Percentiles rank a stretch among this genome's conserved stretches.
Conservation (phyloP, 1,284 basidiomycete species). For the Trametes versicolor region DNA sequence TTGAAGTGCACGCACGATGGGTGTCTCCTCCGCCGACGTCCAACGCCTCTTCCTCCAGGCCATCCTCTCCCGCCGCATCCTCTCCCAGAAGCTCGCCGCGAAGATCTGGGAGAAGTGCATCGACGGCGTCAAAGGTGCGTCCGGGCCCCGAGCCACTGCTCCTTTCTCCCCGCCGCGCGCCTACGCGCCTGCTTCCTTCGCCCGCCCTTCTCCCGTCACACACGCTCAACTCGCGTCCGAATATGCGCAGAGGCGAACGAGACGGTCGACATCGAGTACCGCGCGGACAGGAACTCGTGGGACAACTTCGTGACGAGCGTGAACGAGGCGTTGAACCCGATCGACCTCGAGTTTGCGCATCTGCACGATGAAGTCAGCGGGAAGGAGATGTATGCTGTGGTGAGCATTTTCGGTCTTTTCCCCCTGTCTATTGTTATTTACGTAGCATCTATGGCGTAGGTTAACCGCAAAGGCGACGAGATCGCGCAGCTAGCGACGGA, state of each 20-base stretch:
- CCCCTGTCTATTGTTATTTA: neutral
- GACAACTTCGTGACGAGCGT: constrained; percentile 66
- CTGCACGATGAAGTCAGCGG: constrained; percentile 72
- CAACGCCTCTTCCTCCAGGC: constrained; percentile 82
- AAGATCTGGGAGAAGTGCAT: constrained; percentile 74
- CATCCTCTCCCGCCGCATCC: constrained; percentile 71
- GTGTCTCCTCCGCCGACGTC: constrained; percentile 63
- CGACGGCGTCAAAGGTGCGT: constrained; percentile 66
- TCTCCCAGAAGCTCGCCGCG: constrained; percentile 70
- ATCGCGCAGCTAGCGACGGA: constrained; percentile 86
- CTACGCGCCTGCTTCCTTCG: neutral
- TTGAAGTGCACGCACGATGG: constrained; percentile 43
- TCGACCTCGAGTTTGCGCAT: constrained; percentile 77
- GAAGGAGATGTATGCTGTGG: constrained; percentile 70
- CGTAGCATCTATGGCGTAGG: too few relatives aligned
- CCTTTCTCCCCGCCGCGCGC: constrained; percentile 1
- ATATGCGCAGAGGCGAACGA: constrained; percentile 57
- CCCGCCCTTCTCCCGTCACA: neutral
- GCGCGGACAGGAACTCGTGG: constrained; percentile 60
- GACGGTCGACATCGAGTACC: constrained; percentile 55
- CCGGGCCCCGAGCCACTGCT: constrained; percentile 11
- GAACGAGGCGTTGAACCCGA: constrained; percentile 67
- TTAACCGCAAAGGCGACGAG: constrained; percentile 81
- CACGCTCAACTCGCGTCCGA: neutral
- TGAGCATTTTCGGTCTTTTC: constrained; percentile 44